A percentile compares a stretch with the other conserved stretches of the same genome.
Evolutionary conservation across 2,329 filamentous ascomycete genomes (phyloP).

Genomic region (Elsinoe necatrix): DNA sequence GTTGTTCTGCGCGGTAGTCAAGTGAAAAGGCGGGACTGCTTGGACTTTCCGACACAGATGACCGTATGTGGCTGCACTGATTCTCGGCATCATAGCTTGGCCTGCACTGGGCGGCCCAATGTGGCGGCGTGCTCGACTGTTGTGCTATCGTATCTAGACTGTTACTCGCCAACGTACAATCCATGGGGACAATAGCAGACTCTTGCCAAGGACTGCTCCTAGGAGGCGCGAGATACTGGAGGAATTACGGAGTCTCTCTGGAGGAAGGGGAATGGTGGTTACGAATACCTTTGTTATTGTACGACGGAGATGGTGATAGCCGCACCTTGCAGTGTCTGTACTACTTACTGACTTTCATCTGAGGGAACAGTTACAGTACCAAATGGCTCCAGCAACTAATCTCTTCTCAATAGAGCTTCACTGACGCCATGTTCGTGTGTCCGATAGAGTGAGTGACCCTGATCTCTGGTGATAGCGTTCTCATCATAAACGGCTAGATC

Average conservation of each 20-base stretch:
- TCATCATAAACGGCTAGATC: neutral
- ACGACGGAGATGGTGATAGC: neutral
- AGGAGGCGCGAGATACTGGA: no score
- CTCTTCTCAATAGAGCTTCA: neutral
- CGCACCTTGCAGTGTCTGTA: neutral
- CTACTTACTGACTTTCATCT: neutral
- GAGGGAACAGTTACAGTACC: slow-evolving; percentile 7
- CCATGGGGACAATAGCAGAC: no score
- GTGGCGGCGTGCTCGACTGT: no score
- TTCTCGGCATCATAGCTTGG: slow-evolving; percentile 3
- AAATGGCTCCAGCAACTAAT: neutral
- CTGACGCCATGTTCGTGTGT: neutral
- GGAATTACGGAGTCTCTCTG: no score
- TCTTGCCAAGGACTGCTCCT: no score
- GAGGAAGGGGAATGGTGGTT: no score
- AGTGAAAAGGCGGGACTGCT: no score
- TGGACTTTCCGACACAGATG: neutral
- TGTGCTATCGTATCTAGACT: no score
- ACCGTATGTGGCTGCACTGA: neutral
- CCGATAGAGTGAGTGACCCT: neutral
- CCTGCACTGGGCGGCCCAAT: neutral
- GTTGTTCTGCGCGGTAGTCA: no score
- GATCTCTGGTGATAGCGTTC: neutral
- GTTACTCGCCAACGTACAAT: no score
- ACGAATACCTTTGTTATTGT: no score